These are phyloP conservation scores for Nakataea oryzae DNA, from an alignment of 2,329 filamentous ascomycete genomes.

Conservation along the genomic window DNA sequence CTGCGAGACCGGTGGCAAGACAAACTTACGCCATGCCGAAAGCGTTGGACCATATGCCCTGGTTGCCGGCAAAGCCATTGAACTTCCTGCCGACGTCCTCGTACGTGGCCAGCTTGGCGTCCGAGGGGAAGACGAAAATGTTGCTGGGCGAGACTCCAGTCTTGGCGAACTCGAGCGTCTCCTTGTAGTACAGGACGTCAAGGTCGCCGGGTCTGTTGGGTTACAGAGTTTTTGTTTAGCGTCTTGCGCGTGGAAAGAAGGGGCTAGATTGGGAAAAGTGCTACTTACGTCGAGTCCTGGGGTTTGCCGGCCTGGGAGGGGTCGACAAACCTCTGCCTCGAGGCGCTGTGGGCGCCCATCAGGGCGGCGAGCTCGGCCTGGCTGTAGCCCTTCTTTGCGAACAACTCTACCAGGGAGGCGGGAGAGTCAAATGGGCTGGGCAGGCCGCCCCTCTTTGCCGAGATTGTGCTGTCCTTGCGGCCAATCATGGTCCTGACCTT, in stretches of 20 bases:
- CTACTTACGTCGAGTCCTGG: conserved; percentile 35
- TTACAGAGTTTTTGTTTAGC: not conserved
- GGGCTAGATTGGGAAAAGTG: conserved; percentile 5
- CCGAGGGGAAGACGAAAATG: conserved; percentile 28
- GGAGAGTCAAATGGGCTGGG: conserved; percentile 28
- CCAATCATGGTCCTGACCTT: conserved; percentile 36
- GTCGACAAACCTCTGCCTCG: conserved; percentile 35
- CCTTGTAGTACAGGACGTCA: conserved; percentile 38
- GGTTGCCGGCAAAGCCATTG: not conserved
- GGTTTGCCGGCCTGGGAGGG: conserved; percentile 21
- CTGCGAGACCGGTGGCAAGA: not conserved
- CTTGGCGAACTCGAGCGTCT: conserved; percentile 19
- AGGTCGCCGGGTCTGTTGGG: conserved; percentile 22
- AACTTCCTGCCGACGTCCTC: conserved; percentile 6
- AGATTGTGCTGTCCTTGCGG: conserved; percentile 28
- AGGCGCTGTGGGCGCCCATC: conserved; percentile 40
- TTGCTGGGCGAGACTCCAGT: conserved; percentile 16
- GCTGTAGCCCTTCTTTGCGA: conserved; percentile 37
- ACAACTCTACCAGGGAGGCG: conserved; percentile 31
- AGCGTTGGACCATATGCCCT: not conserved
- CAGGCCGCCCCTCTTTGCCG: conserved; percentile 30
- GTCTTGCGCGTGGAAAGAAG: not conserved
- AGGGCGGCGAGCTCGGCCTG: conserved; percentile 40
- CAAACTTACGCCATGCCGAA: not conserved
- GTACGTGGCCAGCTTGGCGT: conserved; percentile 26